phyloP scores from a whole-genome alignment of 306 rosid species.

The Corylus heterophylla region DNA sequence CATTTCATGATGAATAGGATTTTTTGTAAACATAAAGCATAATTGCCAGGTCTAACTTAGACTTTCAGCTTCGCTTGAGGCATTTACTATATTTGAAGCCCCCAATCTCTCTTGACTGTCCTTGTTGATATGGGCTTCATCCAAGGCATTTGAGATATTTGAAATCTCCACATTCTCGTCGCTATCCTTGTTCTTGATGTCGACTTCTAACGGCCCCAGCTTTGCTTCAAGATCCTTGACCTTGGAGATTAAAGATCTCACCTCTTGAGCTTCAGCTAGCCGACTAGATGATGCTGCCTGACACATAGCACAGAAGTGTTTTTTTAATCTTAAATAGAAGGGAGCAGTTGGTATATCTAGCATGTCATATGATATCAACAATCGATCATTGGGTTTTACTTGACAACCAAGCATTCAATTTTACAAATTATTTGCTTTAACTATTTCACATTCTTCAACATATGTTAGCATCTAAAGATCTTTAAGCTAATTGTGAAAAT shows the following conservation, averaged over 20 bases:
- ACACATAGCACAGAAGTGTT: constrained; percentile 16
- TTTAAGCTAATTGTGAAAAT: no score
- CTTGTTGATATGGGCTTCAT: not conserved
- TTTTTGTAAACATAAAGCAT: not conserved
- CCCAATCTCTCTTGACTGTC: constrained; percentile 3
- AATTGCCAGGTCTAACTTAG: not conserved
- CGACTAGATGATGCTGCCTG: constrained; percentile 47
- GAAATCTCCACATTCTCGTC: not conserved
- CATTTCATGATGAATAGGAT: not conserved
- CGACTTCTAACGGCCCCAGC: constrained; percentile 50
- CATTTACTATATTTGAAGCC: not conserved
- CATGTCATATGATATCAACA: not conserved
- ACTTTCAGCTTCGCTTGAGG: not conserved
- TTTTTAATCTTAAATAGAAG: no score
- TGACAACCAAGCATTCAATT: not conserved
- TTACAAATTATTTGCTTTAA: not conserved
- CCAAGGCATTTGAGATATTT: not conserved
- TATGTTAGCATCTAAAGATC: not conserved
- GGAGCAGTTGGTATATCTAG: not conserved
- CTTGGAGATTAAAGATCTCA: constrained; percentile 53
- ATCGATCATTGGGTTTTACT: no score
- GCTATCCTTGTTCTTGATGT: constrained; percentile 1
- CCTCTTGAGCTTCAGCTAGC: constrained; percentile 53
- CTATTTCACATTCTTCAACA: not conserved
- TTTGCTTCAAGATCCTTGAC: constrained; percentile 61